Evolutionary conservation across 129 eudicot genomes (phyloP), one percentile per base, ranked within the genome.

Genomic region (Artemisia argyi): DNA sequence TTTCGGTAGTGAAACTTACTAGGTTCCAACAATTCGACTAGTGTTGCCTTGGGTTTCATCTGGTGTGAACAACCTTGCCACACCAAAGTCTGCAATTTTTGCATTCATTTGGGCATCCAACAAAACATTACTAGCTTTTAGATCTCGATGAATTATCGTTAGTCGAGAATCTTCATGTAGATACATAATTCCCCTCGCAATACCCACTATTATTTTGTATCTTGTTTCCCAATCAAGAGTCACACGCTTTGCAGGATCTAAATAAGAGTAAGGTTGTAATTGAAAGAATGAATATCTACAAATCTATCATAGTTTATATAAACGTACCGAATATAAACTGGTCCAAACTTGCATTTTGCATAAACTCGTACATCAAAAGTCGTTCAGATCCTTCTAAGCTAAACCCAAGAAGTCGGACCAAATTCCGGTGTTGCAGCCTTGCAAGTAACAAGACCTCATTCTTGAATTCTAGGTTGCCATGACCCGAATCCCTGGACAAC

Each of bases 81-180:
- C 72, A 53, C 86, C 90, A 70, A 82, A 85, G 69, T 85, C 90
- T 5, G 85, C 81, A 64, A 85, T 85, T 53, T 85, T 85, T 2
- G 90, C 79, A 52, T 50, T 65, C 83, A 85, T 79, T 28, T 85
- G 32, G 18, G 55, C 83, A 80, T 83, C 90, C 55, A 85, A 48
- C 28, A 77, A 56, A 56, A 85, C 35, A 10, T 82, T 85, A 76
- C 86, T 79, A 13, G 90, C 82, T 73, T 85, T 85, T 13, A 85
- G 60, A 71, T 82, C 89, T 13, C 89, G 82, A 57, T 82, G 87
- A 42, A 85, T 69, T 3, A 85, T 82, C 65, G 68, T 73, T 59
- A 79, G 52, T 42, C 78, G 83, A 16, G 85, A 85, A 73, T 85
- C 90, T 47, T 79, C 82, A 26, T 82, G 90, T 39, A 85, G 73